Conservation (phyloP, 2,329 filamentous ascomycete genomes). For the Trichoderma citrinoviride region DNA sequence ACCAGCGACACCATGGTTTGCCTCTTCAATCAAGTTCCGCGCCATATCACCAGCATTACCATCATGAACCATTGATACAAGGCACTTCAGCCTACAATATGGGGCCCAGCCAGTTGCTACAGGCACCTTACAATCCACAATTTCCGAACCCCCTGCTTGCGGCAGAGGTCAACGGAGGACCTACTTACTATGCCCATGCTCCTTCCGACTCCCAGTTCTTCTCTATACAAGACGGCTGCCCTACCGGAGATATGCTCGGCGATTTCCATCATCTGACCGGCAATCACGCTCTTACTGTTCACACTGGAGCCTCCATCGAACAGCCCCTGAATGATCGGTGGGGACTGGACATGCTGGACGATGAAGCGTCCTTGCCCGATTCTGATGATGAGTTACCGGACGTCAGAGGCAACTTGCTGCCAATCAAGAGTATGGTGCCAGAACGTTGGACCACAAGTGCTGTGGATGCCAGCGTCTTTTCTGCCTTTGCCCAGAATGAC, state of each 20-base stretch:
- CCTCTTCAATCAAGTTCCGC: conserved; percentile 4
- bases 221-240: background rate
- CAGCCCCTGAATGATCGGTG: conserved; percentile 22
- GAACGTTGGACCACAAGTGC: conserved; percentile 34
- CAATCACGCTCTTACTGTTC: background rate
- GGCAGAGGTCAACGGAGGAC: background rate
- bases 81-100: background rate
- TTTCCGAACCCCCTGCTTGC: conserved; percentile 27
- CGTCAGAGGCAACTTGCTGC: conserved; percentile 35
- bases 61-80: conserved; percentile 7
- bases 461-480: conserved; percentile 49
- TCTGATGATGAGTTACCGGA: conserved; percentile 56
- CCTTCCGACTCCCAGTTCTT: background rate
- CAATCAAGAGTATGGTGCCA: conserved; percentile 39
- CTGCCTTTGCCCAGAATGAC: conserved; percentile 46
- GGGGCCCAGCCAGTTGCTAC: conserved; percentile 2
- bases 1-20: conserved; percentile 19
- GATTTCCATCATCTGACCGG: background rate
- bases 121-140: conserved; percentile 11
- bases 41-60: conserved; percentile 17
- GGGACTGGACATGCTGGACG: conserved; percentile 42
- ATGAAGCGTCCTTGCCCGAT: conserved; percentile 61
- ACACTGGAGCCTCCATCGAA: background rate
- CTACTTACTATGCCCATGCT: background rate
- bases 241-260: background rate